Conservation (phyloP, 106 monocot genomes). For the Posidonia australis region DNA sequence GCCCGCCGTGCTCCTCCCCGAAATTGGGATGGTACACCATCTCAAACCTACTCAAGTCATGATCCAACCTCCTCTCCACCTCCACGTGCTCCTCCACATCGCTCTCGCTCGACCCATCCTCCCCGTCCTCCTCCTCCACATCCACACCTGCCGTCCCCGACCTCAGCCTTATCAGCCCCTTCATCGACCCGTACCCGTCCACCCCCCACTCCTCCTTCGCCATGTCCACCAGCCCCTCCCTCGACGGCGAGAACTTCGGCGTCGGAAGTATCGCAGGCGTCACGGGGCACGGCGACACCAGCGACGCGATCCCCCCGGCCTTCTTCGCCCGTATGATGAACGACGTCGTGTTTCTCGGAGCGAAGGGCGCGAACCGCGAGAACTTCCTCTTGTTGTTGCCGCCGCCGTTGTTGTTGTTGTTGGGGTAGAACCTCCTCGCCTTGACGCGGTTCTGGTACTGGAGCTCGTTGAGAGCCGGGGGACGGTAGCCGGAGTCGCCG, state of each 20-base stretch:
- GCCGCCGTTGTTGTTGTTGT: slow-evolving; percentile 44
- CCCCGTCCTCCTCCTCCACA: slow-evolving; percentile 29
- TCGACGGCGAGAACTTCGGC: slow-evolving; percentile 65
- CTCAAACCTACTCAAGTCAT: slow-evolving; percentile 41
- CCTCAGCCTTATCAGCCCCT: slow-evolving; percentile 75
- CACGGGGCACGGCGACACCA: slow-evolving; percentile 87
- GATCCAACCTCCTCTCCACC: slow-evolving; percentile 61
- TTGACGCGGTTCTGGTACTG: slow-evolving; percentile 83
- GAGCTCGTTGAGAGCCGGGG: slow-evolving; percentile 62
- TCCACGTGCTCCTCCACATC: slow-evolving; percentile 51
- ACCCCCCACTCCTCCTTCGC: slow-evolving; percentile 99
- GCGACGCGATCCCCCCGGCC: slow-evolving; percentile 77
- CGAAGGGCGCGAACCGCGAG: slow-evolving; percentile 51
- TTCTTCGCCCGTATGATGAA: slow-evolving; percentile 95
- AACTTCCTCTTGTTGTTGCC: slow-evolving; percentile 15
- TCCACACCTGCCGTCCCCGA: slow-evolving; percentile 19
- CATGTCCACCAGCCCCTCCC: slow-evolving; percentile 95
- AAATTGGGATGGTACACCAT: slow-evolving; percentile 29
- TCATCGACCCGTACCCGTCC: slow-evolving; percentile 96
- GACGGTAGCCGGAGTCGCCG: slow-evolving; percentile 28
- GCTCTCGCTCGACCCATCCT: slow-evolving; percentile 57
- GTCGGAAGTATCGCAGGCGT: slow-evolving; percentile 94
- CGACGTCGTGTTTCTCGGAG: slow-evolving; percentile 85
- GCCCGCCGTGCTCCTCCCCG: slow-evolving; percentile 13
- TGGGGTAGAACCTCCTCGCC: slow-evolving; percentile 76